Base-by-base conservation (phyloP, 1,284 basidiomycete species). In the Rhodotorula glutinis region DNA sequence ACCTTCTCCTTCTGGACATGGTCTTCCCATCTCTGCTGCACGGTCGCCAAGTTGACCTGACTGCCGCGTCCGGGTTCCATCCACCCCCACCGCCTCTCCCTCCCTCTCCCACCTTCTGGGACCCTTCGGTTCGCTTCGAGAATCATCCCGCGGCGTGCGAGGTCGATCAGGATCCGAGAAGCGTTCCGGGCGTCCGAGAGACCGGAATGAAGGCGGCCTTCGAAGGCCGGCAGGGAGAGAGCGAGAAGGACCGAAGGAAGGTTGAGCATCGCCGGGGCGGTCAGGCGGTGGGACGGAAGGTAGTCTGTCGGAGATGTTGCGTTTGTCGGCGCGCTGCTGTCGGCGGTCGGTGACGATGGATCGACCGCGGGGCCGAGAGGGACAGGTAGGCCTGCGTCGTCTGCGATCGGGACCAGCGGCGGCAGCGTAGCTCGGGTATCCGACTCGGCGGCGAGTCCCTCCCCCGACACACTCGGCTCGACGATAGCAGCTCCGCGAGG, bases 161-260 rank as follows among this genome's bases (percentile, higher is more conserved):
- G 83, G 74, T 89, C 89, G 56, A 84, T 80, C 47, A 94, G 78
- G 66, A 96, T 87, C 30, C 89, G 85, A 23, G 88, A 83, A 62
- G 95, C 85, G 77, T 95, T 95, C 21, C 88, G 87, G 40, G 90
- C 85, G 79, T 96, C 92, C 78, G 92, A 90, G 52, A 94, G 88
- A 27, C 92, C 92, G 74, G 87, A 87, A 78, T 96, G 92, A 68
- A 87, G 84, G 73, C 89, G 84, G 21, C 92, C 92, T 77, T 87
- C 80, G 75, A 96, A 96, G 2, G 74, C 73, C 0, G 78, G 77
- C 43, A 81, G 66, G 8, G 82, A 75, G 3, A 82, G 73, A 11
- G 73, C 74, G n/a, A 69, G 63, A 19, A 81, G 66, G 73, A 80
- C 79, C 2, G 76, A 78, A 1, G 75, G 68, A 38, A 82, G 78